Evolutionary conservation across 1,284 basidiomycete genomes (phyloP).

Genomic region (Apiotrichum veenhuisii): DNA sequence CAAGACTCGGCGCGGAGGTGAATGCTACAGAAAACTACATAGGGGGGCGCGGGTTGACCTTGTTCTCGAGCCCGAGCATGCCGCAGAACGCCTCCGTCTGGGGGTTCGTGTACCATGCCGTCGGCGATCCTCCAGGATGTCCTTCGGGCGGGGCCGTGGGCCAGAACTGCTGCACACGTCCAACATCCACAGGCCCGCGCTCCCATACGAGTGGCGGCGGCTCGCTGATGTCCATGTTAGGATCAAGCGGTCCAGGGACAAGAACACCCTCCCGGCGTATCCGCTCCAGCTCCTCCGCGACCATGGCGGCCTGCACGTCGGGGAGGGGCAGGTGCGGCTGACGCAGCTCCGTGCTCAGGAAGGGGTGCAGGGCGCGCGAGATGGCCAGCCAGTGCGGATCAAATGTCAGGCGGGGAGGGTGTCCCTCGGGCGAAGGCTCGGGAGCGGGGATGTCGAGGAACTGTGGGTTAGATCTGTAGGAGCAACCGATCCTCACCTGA

Average conservation of each 20-base stretch:
- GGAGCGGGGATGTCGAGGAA: conserved; percentile 63
- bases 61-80: conserved; percentile 75
- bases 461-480: conserved; percentile 48
- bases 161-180: conserved; percentile 66
- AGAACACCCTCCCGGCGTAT: conserved; percentile 52
- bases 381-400: conserved; percentile 94
- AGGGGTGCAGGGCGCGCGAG: conserved; percentile 76
- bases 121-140: conserved; percentile 46
- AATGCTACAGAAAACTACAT: background rate
- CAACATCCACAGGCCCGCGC: conserved; percentile 50
- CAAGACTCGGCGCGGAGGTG: too few relatives aligned
- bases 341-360: conserved; percentile 59
- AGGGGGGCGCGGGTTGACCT: conserved; percentile 58
- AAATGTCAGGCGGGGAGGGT: conserved; percentile 57
- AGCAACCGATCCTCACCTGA: too few relatives aligned
- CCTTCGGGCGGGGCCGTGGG: conserved; percentile 65
- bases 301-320: conserved; percentile 57
- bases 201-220: conserved; percentile 33
- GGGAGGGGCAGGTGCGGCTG: conserved; percentile 62
- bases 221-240: conserved; percentile 16
- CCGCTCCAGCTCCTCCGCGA: conserved; percentile 65
- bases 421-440: conserved; percentile 12
- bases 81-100: conserved; percentile 84
- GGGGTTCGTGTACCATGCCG: conserved; percentile 75
- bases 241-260: conserved; percentile 20